These are phyloP conservation scores for Emergomyces africanus DNA, from an alignment of 2,329 filamentous ascomycete species.

Conservation along the genomic window DNA sequence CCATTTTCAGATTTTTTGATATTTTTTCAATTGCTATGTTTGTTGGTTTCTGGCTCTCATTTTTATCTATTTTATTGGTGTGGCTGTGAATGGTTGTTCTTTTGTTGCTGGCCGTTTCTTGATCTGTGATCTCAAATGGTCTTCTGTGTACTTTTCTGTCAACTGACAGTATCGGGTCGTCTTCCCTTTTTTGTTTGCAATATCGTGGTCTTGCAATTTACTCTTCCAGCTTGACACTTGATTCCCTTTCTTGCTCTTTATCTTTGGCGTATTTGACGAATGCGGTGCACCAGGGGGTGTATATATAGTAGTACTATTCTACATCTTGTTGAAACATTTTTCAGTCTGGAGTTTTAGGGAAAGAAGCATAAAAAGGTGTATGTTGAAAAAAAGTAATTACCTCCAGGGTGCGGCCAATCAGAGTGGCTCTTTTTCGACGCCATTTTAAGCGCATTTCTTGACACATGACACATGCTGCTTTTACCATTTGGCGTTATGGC, in stretches of 20 bases:
- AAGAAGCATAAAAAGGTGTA: neutral
- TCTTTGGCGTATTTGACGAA: neutral
- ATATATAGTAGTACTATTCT: neutral
- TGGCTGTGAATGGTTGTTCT: neutral
- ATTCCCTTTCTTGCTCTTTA: neutral
- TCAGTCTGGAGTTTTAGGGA: neutral
- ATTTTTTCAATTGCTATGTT: neutral
- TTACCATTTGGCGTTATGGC: too few species aligned
- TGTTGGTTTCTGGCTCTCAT: neutral
- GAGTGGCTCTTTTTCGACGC: neutral
- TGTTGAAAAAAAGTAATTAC: conserved; percentile 30
- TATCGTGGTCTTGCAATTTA: neutral
- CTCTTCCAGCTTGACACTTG: neutral
- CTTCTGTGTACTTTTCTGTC: neutral
- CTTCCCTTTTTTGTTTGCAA: neutral
- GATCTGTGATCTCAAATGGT: neutral
- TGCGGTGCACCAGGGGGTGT: too few species aligned
- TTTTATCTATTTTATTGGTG: neutral
- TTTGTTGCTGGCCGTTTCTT: neutral
- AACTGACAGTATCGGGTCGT: neutral
- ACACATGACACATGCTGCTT: too few species aligned
- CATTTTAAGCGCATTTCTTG: neutral
- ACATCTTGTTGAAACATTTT: neutral
- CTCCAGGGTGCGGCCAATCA: neutral
- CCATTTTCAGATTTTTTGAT: neutral